phyloP scores from a whole-genome alignment of 2,329 filamentous ascomycete species.

The Paraphaeosphaeria minitans region DNA sequence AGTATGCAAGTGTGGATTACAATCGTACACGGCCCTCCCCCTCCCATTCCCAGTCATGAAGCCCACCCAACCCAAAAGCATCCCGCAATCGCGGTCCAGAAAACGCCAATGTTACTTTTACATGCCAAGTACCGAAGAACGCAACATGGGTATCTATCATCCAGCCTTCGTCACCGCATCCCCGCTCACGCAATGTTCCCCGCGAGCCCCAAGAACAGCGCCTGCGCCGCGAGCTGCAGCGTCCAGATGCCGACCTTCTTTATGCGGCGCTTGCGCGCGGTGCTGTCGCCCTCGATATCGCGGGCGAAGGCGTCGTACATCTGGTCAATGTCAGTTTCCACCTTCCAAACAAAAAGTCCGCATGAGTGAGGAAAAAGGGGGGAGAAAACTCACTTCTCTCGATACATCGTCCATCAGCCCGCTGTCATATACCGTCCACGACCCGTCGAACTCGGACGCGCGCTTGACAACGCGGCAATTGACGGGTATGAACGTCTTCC shows the following conservation, averaged over 20 bases:
- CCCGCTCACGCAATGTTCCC: conserved; percentile 67
- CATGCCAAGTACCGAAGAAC: background rate
- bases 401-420: conserved; percentile 92
- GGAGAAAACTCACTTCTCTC: conserved; percentile 65
- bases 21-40: no score
- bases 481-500: conserved; percentile 93
- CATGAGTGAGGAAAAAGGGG: background rate
- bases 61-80: no score
- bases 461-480: conserved; percentile 93
- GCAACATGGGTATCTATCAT: background rate
- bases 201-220: conserved; percentile 92
- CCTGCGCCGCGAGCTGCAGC: conserved; percentile 87
- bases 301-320: conserved; percentile 93
- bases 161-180: background rate
- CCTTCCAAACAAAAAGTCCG: background rate
- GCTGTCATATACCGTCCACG: conserved; percentile 93
- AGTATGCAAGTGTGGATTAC: no score
- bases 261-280: conserved; percentile 81
- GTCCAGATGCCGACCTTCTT: conserved; percentile 98
- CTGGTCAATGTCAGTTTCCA: conserved; percentile 38
- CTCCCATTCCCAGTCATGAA: no score
- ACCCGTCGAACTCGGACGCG: conserved; percentile 86
- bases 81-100: background rate
- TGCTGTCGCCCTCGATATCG: conserved; percentile 89
- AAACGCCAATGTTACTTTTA: background rate